These are phyloP conservation scores for Xylaria sp. DNA, from an alignment of 2,329 filamentous ascomycete genomes.

Conservation along the genomic window DNA sequence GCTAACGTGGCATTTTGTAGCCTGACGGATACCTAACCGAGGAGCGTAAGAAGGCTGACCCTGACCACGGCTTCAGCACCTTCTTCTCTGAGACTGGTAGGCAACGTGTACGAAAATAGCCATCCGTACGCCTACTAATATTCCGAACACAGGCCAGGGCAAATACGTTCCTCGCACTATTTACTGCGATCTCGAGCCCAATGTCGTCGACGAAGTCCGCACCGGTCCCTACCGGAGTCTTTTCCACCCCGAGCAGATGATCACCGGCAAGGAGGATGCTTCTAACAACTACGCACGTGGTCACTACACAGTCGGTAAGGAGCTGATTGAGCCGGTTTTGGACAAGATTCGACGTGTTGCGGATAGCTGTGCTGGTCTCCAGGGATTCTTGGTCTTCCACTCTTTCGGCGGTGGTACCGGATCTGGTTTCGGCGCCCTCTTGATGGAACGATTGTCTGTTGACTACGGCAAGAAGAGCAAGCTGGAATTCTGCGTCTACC, in stretches of 20 bases:
- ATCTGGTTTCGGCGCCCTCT: constrained; percentile 94
- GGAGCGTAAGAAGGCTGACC: constrained; percentile 88
- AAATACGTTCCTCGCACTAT: constrained; percentile 99
- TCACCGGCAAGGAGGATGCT: constrained; percentile 99
- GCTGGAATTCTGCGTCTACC: constrained; percentile 99
- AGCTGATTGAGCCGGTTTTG: constrained; percentile 95
- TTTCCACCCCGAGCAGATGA: constrained; percentile 99
- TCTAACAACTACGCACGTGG: constrained; percentile 99
- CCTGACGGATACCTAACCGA: constrained; percentile 98
- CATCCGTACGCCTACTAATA: constrained; percentile 11
- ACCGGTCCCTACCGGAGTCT: constrained; percentile 93
- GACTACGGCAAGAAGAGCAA: constrained; percentile 99
- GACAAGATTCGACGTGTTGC: constrained; percentile 97
- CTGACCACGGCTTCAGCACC: constrained; percentile 97
- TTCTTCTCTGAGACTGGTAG: constrained; percentile 99
- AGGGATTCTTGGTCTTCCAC: constrained; percentile 99
- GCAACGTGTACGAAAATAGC: constrained; percentile 15
- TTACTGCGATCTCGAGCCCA: constrained; percentile 99
- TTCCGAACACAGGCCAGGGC: constrained; percentile 66
- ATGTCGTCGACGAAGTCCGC: constrained; percentile 98
- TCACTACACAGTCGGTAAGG: constrained; percentile 99
- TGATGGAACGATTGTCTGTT: constrained; percentile 98
- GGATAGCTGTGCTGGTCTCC: constrained; percentile 95
- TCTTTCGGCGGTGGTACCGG: constrained; percentile 98
- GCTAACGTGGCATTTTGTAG: constrained; percentile 46